Evolutionary conservation across 805 yeast genomes (phyloP).

Genomic region (Candida sphagnicola): DNA sequence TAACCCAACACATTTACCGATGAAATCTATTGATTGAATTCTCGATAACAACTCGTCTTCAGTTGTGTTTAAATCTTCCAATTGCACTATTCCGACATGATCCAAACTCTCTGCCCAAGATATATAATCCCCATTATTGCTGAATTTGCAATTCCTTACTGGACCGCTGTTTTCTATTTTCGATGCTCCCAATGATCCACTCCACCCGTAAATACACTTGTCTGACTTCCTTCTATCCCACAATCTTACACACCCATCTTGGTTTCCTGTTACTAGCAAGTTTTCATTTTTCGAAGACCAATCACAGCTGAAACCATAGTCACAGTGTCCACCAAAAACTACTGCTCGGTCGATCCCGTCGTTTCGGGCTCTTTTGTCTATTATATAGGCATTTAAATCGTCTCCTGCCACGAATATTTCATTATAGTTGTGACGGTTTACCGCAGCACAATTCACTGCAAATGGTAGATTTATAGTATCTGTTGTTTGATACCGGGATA

Average conservation of each 20-base stretch:
- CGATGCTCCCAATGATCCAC: conserved; percentile 26
- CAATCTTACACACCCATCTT: conserved; percentile 53
- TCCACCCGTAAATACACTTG: conserved; percentile 28
- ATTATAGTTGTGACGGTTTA: conserved; percentile 34
- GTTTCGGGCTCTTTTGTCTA: conserved; percentile 36
- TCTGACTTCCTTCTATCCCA: conserved; percentile 46
- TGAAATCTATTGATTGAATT: conserved; percentile 48
- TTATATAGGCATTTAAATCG: conserved; percentile 34
- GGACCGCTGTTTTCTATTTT: conserved; percentile 38
- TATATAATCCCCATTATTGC: conserved; percentile 40
- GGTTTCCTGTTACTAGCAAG: conserved; percentile 52
- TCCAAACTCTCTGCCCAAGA: conserved; percentile 60
- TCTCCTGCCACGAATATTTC: conserved; percentile 52
- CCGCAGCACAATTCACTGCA: conserved; percentile 48
- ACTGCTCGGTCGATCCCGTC: not conserved
- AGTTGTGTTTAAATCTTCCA: conserved; percentile 21
- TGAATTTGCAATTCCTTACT: conserved; percentile 50
- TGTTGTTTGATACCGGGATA: conserved; percentile 14
- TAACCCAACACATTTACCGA: conserved; percentile 59
- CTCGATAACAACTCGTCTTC: conserved; percentile 12
- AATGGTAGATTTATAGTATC: conserved; percentile 29
- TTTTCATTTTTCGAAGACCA: conserved; percentile 46
- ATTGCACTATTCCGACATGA: conserved; percentile 47
- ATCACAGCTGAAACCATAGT: conserved; percentile 57
- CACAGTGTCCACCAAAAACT: conserved; percentile 42